Conservation (phyloP, 371 early-diverging fungal species). For the Blakeslea trispora region DNA sequence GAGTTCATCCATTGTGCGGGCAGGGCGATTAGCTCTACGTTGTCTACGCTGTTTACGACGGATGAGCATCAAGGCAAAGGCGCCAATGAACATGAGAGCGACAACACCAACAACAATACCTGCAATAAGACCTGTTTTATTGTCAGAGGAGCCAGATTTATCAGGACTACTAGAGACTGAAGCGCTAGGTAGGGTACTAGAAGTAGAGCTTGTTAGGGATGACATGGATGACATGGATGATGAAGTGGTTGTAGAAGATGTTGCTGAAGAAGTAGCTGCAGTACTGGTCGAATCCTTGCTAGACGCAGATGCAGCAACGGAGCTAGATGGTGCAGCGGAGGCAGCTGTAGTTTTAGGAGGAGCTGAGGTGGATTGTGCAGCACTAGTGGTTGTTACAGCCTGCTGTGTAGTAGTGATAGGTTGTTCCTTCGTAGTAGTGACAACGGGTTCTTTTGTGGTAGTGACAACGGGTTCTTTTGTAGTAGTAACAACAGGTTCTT, state of each 20-base stretch:
- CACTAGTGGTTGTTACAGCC: neutral
- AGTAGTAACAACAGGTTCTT: neutral
- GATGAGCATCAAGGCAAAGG: conserved; percentile 6
- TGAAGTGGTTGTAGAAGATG: neutral
- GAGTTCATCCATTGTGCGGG: neutral
- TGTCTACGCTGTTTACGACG: conserved; percentile 2
- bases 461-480: neutral
- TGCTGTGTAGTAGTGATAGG: neutral
- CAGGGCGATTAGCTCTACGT: neutral
- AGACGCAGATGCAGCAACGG: neutral
- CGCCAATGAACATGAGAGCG: conserved; percentile 1
- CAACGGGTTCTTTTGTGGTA: conserved; percentile 5
- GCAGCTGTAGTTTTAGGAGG: neutral
- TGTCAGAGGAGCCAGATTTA: neutral
- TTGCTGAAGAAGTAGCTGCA: neutral
- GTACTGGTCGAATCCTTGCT: neutral
- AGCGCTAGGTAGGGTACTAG: neutral
- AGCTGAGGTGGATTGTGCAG: neutral
- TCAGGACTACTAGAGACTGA: neutral
- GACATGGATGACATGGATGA: neutral
- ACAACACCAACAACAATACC: conserved; percentile 7
- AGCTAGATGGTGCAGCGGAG: neutral
- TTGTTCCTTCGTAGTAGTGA: neutral
- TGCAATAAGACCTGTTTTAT: conserved; percentile 3
- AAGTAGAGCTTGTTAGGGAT: neutral